Evolutionary conservation across 2,329 filamentous ascomycete genomes (phyloP).

Genomic region (Cordyceps fumosorosea): DNA sequence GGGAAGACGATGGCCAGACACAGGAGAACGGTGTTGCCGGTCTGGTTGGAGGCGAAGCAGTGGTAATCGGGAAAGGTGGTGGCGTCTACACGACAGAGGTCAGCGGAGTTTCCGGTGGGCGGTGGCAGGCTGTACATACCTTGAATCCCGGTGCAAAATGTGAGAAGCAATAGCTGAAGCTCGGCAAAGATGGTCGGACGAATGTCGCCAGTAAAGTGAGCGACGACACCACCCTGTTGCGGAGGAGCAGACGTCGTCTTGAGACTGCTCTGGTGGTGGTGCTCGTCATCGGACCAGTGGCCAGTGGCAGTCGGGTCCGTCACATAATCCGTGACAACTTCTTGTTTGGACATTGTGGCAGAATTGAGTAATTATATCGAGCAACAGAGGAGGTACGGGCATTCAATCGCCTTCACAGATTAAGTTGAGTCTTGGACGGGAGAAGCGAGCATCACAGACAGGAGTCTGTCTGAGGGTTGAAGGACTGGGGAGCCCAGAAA

Average conservation of each 20-base stretch:
- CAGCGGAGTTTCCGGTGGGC: neutral
- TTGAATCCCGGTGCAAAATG: slow-evolving; percentile 46
- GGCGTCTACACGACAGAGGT: slow-evolving; percentile 35
- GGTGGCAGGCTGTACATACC: slow-evolving; percentile 21
- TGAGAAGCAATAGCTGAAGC: slow-evolving; percentile 39
- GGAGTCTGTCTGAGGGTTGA: neutral
- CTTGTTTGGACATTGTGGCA: neutral
- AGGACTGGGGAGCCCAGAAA: neutral
- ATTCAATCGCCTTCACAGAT: neutral
- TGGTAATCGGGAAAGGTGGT: slow-evolving; percentile 54
- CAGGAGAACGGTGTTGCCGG: slow-evolving; percentile 58
- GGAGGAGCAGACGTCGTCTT: neutral
- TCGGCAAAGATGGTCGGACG: slow-evolving; percentile 36
- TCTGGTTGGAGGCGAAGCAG: slow-evolving; percentile 60
- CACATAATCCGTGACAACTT: neutral
- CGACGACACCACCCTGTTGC: neutral
- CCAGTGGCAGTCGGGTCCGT: neutral
- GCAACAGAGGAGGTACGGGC: neutral
- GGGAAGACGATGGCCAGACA: slow-evolving; percentile 44
- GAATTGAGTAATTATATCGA: neutral
- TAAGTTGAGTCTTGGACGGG: neutral
- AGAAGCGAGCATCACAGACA: neutral
- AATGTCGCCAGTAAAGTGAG: slow-evolving; percentile 25
- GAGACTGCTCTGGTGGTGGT: neutral
- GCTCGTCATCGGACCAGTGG: slow-evolving; percentile 8